These are phyloP conservation scores for Bipolaris cookei DNA, from an alignment of 2,329 filamentous ascomycete species.

Conservation along the genomic window DNA sequence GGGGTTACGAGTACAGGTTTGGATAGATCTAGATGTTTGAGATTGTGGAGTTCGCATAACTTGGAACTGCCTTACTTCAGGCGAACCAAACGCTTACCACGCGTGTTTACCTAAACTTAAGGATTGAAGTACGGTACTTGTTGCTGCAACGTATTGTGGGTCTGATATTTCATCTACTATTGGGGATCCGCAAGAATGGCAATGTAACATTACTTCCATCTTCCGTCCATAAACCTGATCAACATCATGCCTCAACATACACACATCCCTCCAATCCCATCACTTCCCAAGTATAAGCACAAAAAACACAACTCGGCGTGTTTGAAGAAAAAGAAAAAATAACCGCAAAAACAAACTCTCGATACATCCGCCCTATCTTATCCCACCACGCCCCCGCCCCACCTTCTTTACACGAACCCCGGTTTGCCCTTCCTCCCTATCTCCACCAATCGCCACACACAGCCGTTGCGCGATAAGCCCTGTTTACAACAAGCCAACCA, in stretches of 20 bases:
- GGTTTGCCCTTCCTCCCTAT: constrained; percentile 19
- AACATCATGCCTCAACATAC: neutral
- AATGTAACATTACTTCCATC: neutral
- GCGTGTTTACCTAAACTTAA: neutral
- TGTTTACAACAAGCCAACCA: constrained; percentile 1
- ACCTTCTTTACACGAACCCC: constrained; percentile 13
- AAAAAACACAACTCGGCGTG: neutral
- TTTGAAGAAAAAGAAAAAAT: neutral
- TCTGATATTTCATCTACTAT: neutral
- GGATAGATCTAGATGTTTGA: neutral
- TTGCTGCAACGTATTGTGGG: neutral
- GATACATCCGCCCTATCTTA: neutral
- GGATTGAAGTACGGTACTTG: neutral
- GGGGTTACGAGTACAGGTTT: neutral
- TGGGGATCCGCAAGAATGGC: neutral
- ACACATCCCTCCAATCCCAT: neutral
- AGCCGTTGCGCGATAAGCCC: constrained; percentile 27
- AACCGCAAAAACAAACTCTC: neutral
- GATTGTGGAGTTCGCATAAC: neutral
- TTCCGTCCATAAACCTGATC: neutral
- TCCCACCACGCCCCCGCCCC: constrained; percentile 6
- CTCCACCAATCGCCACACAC: constrained; percentile 27
- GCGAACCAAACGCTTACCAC: neutral
- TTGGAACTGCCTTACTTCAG: neutral
- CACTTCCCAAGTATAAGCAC: neutral